Evolutionary conservation across 1,284 basidiomycete species (phyloP).

Genomic region (Ustilago nuda): DNA sequence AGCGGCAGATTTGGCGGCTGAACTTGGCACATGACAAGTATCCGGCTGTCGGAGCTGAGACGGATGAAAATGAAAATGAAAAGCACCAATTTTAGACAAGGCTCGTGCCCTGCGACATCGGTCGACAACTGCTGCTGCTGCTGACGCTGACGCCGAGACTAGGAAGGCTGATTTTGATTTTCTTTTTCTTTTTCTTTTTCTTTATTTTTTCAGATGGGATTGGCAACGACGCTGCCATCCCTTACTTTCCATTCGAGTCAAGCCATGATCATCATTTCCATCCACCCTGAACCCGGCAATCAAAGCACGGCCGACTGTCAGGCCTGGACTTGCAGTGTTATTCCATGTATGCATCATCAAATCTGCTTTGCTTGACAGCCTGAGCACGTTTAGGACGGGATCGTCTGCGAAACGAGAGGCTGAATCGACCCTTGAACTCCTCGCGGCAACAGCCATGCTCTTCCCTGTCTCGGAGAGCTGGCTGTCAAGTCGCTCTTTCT

Average conservation of each 20-base stretch:
- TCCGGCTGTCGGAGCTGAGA: conserved; percentile 10
- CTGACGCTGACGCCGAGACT: neutral
- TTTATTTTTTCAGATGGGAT: conserved; percentile 3
- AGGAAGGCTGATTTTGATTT: neutral
- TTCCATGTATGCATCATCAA: neutral
- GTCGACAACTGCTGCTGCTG: neutral
- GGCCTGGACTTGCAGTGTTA: neutral
- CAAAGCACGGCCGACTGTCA: neutral
- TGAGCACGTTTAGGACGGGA: neutral
- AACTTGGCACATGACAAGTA: conserved; percentile 18
- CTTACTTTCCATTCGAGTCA: neutral
- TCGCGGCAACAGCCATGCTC: conserved; percentile 1
- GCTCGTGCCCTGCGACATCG: conserved; percentile 11
- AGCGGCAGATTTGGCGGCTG: conserved; percentile 5
- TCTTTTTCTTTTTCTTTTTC: neutral
- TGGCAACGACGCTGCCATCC: conserved; percentile 6
- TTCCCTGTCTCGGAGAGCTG: neutral
- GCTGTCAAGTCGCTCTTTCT: neutral
- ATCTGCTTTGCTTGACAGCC: neutral
- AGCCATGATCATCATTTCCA: neutral
- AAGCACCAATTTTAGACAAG: conserved; percentile 7
- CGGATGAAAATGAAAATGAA: conserved; percentile 9
- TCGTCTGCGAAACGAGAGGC: conserved; percentile 13
- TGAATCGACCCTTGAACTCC: neutral
- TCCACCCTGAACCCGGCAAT: neutral